phyloP scores from a whole-genome alignment of 306 rosid species.

The Astragalus glycyphyllos region DNA sequence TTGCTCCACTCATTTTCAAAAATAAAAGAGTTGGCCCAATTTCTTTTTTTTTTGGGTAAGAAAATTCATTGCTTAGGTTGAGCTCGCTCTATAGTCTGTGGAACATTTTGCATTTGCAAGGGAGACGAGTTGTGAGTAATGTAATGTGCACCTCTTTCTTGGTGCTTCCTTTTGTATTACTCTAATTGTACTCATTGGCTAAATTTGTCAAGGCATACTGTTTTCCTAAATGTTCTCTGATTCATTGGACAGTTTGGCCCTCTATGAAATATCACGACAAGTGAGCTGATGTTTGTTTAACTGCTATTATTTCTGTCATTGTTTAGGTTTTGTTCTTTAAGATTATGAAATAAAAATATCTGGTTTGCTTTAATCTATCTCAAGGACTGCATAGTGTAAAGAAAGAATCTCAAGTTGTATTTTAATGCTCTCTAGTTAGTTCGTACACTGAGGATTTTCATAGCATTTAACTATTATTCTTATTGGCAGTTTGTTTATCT shows the following conservation, averaged over 20 bases:
- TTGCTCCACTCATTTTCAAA: slow-evolving; percentile 19
- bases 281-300: slow-evolving; percentile 28
- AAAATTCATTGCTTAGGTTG: slow-evolving; percentile 11
- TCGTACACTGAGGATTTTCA: slow-evolving; percentile 29
- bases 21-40: not conserved
- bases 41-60: slow-evolving; percentile 18
- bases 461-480: slow-evolving; percentile 40
- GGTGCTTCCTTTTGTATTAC: slow-evolving; percentile 23
- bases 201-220: slow-evolving; percentile 12
- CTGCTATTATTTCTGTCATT: not conserved
- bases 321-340: slow-evolving; percentile 27
- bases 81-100: not conserved
- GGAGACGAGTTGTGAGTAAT: slow-evolving; percentile 1
- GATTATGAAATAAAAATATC: not conserved
- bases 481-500: slow-evolving; percentile 89
- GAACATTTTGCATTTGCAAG: slow-evolving; percentile 14
- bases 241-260: slow-evolving; percentile 5
- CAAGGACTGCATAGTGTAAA: not conserved
- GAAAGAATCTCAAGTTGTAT: slow-evolving; percentile 33
- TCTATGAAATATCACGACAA: not conserved
- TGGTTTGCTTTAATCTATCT: slow-evolving; percentile 1
- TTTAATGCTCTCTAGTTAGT: slow-evolving; percentile 25
- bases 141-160: slow-evolving; percentile 13
- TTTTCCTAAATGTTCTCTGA: slow-evolving; percentile 15
- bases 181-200: not conserved